A percentile compares a stretch with the other conserved stretches of the same genome.
Evolutionary conservation across 768 basidiomycete genomes (phyloP).

Genomic region (Lentinula sp.): DNA sequence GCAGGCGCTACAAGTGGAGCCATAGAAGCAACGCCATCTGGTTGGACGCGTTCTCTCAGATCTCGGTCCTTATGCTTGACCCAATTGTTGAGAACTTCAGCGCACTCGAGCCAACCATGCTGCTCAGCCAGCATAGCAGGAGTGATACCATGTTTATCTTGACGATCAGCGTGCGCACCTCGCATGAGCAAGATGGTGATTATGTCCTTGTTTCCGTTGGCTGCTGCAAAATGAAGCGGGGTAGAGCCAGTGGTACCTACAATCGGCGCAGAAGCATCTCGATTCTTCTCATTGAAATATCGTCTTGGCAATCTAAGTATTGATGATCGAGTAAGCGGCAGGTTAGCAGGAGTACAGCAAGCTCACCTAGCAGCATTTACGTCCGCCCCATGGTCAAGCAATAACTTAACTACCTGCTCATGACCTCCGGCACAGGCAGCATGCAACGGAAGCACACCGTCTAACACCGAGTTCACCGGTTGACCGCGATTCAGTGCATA

Average conservation of each 20-base stretch:
- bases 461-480: slow-evolving; percentile 92
- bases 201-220: slow-evolving; percentile 82
- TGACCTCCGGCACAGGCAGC: slow-evolving; percentile 91
- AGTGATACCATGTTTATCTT: slow-evolving; percentile 90
- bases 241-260: slow-evolving; percentile 86
- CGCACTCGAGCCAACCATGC: slow-evolving; percentile 76
- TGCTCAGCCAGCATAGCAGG: slow-evolving; percentile 79
- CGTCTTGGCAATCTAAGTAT: slow-evolving; percentile 58
- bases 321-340: slow-evolving; percentile 1
- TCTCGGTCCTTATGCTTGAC: slow-evolving; percentile 55
- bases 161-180: slow-evolving; percentile 74
- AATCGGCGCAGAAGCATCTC: slow-evolving; percentile 62
- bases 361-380: slow-evolving; percentile 89
- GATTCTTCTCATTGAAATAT: slow-evolving; percentile 64
- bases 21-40: slow-evolving; percentile 15
- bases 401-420: slow-evolving; percentile 77
- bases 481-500: slow-evolving; percentile 93
- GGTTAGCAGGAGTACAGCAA: slow-evolving; percentile 4
- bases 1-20: slow-evolving; percentile 13
- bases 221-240: slow-evolving; percentile 94
- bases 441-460: slow-evolving; percentile 95
- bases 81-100: slow-evolving; percentile 67
- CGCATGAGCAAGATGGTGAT: slow-evolving; percentile 75
- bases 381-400: slow-evolving; percentile 95
- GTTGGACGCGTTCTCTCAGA: slow-evolving; percentile 44